Evolutionary conservation across 495 filamentous ascomycete genomes (phyloP), one percentile per base, ranked within the genome.

Genomic region (Aspergillus bridgeri): DNA sequence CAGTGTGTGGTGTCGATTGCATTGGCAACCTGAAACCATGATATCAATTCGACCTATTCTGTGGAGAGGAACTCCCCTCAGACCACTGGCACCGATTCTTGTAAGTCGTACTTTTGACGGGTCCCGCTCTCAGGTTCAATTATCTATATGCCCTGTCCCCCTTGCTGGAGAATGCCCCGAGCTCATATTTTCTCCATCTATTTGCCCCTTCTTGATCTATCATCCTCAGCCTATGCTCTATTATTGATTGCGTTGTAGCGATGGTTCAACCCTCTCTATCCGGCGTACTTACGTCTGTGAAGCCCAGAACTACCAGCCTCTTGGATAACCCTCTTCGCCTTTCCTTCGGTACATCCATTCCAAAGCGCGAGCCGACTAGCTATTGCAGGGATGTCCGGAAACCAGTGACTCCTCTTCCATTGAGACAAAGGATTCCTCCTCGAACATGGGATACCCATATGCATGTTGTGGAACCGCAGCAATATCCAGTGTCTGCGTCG

Each of bases 391-490:
- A 55, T 47, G 53, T 62, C 59, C 51, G 43, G n/a, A 51, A 51
- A 8, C 27, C 38, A 19, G 4, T 46, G 18, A 48, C 59, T 17
- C 48, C 49, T 8, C 23, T 54, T 19, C 63, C 61, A 5, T 27
- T 72, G 38, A 69, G 57, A 27, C 52, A 62, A 43, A 66, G 65
- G 52, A 54, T 78, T n/a, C 76, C 77, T 17, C 53, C 54, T 11
- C 54, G 60, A 9, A 67, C 76, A 57, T 82, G 79, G 79, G 79
- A 81, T 61, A 78, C 74, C 42, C 79, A 82, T 56, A 81, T 82
- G 75, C 79, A 82, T 60, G 73, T 80, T 53, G 69, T 80, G 51
- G 79, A 81, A 53, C 74, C 76, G 7, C 58, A 63, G 18, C 67
- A 64, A 5, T 78, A 69, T 58, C 76, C 74, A 15, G 49, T 79